Conservation (phyloP, 345 rosid genomes). For the Eucalyptus marginata region DNA sequence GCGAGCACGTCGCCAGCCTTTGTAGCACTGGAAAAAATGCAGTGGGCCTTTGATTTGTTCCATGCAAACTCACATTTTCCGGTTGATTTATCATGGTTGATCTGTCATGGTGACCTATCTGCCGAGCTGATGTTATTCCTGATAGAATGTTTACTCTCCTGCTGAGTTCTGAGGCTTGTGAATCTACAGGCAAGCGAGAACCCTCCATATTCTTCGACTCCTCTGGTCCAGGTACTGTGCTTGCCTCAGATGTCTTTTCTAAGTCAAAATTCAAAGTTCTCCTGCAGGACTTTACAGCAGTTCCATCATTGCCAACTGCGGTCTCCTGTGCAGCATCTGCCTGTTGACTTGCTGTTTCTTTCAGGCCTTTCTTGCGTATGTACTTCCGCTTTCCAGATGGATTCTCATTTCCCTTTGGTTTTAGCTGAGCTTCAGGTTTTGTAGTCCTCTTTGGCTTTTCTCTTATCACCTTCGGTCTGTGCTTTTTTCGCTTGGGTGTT, state of each 20-base stretch:
- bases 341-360: conserved; percentile 24
- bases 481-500: conserved; percentile 54
- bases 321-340: conserved; percentile 1
- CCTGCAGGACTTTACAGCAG: conserved; percentile 29
- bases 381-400: conserved; percentile 32
- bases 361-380: conserved; percentile 18
- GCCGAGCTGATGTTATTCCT: conserved; percentile 7
- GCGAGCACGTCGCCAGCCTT: background rate
- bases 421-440: conserved; percentile 18
- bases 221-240: conserved; percentile 1
- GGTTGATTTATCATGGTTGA: conserved; percentile 17
- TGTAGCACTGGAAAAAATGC: background rate
- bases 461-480: conserved; percentile 67
- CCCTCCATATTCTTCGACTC: background rate
- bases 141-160: background rate
- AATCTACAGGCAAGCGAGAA: conserved; percentile 1
- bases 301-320: background rate
- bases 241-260: conserved; percentile 12
- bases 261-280: conserved; percentile 44
- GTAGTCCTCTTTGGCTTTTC: conserved; percentile 46
- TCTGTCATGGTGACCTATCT: conserved; percentile 13
- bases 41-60: conserved; percentile 12
- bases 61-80: background rate
- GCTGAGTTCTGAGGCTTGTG: conserved; percentile 5
- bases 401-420: background rate